Percentiles rank a stretch among this genome's conserved stretches.
Evolutionary conservation across 768 basidiomycete species (phyloP).

Genomic region (Leccinum sublutescens): DNA sequence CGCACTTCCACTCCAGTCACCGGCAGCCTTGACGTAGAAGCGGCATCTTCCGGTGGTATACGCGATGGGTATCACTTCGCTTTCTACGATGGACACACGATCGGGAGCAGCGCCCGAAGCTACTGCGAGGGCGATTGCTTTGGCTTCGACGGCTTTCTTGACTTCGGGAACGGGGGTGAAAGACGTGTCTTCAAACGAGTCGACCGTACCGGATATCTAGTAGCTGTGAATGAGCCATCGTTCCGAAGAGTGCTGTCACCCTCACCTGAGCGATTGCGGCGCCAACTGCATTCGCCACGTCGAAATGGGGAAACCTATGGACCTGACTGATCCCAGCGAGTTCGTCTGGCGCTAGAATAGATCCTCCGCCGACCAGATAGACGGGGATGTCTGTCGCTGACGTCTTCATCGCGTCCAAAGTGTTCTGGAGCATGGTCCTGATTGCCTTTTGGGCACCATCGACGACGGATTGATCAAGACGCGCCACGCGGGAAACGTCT

Average conservation of each 20-base stretch:
- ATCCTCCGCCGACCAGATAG: conserved; percentile 65
- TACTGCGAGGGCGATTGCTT: conserved; percentile 45
- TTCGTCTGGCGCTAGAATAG: conserved; percentile 51
- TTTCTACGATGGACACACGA: conserved; percentile 52
- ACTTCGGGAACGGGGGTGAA: conserved; percentile 33
- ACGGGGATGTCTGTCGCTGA: conserved; percentile 54
- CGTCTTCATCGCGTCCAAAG: conserved; percentile 65
- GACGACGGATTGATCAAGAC: conserved; percentile 26
- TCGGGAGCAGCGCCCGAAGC: conserved; percentile 44
- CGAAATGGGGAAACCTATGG: conserved; percentile 47
- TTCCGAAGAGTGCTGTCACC: neutral
- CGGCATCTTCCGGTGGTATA: conserved; percentile 34
- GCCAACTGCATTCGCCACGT: conserved; percentile 64
- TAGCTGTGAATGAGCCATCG: conserved; percentile 18
- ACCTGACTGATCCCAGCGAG: conserved; percentile 53
- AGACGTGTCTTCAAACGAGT: conserved; percentile 43
- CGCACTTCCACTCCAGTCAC: conserved; percentile 40
- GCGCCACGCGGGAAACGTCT: conserved; percentile 21
- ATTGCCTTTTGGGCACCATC: conserved; percentile 40
- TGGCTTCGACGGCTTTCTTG: conserved; percentile 33
- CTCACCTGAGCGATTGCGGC: conserved; percentile 44
- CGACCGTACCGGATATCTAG: conserved; percentile 44
- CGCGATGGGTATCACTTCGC: conserved; percentile 48
- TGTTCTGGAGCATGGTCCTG: conserved; percentile 43
- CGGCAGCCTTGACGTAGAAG: conserved; percentile 60